These are phyloP conservation scores for Trypanosoma grayi DNA, from an alignment of 208 protist species.

Conservation along the genomic window DNA sequence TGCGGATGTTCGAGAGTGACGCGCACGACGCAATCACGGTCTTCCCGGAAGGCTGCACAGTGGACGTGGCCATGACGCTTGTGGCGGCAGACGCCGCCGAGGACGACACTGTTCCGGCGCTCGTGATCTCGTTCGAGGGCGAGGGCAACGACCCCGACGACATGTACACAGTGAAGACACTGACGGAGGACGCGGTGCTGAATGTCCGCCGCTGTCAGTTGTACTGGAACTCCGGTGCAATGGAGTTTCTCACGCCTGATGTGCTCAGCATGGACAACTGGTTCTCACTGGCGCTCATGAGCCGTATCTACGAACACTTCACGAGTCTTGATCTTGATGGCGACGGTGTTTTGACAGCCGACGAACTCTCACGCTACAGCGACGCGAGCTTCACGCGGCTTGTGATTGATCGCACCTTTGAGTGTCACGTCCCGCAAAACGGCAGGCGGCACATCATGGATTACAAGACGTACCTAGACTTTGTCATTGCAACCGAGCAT, in stretches of 20 bases:
- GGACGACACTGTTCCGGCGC: constrained; percentile 70
- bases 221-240: constrained; percentile 79
- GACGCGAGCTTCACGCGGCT: constrained; percentile 80
- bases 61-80: constrained; percentile 62
- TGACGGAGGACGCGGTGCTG: constrained; percentile 30
- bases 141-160: constrained; percentile 55
- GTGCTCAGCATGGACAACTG: constrained; percentile 84
- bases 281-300: constrained; percentile 85
- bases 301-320: constrained; percentile 89
- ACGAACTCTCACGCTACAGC: constrained; percentile 81
- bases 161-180: constrained; percentile 65
- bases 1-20: constrained; percentile 89
- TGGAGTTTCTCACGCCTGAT: constrained; percentile 55
- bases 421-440: constrained; percentile 83
- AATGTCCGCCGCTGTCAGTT: constrained; percentile 49
- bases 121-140: constrained; percentile 58
- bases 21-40: constrained; percentile 59
- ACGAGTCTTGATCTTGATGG: constrained; percentile 79
- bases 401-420: constrained; percentile 84
- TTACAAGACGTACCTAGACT: constrained; percentile 92
- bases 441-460: constrained; percentile 79
- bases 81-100: constrained; percentile 26
- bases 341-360: constrained; percentile 78
- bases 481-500: constrained; percentile 91
- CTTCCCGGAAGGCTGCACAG: constrained; percentile 66